Evolutionary conservation across 495 filamentous ascomycete species (phyloP).

Genomic region (Hypoxylon rickii): DNA sequence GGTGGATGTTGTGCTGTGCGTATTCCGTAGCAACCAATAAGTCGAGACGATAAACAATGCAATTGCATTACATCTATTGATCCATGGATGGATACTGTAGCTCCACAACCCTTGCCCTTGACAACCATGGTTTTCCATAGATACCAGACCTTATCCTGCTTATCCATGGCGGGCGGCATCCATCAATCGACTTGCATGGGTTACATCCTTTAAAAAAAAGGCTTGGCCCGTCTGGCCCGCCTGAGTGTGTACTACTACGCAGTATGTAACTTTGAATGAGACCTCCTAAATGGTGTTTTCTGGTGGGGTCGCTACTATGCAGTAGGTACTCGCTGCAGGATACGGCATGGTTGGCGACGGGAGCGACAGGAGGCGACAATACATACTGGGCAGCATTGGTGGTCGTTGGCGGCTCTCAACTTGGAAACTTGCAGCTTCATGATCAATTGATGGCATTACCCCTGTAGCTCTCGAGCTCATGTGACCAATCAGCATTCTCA

Average conservation of each 20-base stretch:
- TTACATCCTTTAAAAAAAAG: too few relatives aligned
- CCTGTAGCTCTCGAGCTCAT: conserved; percentile 22
- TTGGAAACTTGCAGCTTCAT: conserved; percentile 23
- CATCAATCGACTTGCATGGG: too few relatives aligned
- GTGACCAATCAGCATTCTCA: conserved; percentile 13
- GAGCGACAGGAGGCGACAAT: too few relatives aligned
- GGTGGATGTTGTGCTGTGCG: background rate
- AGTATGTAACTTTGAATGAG: too few relatives aligned
- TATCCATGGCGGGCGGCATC: too few relatives aligned
- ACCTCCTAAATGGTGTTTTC: too few relatives aligned
- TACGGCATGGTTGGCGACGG: too few relatives aligned
- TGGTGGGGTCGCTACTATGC: conserved; percentile 19
- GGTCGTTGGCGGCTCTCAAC: conserved; percentile 29
- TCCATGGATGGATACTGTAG: background rate
- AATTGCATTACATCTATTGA: conserved; percentile 6
- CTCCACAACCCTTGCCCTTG: conserved; percentile 1
- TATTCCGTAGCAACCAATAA: conserved; percentile 32
- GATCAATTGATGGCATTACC: conserved; percentile 32
- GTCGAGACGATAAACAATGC: conserved; percentile 32
- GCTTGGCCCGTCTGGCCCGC: conserved; percentile 20
- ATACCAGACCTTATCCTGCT: too few relatives aligned
- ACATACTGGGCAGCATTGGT: too few relatives aligned
- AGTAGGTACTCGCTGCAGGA: too few relatives aligned
- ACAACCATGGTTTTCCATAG: too few relatives aligned
- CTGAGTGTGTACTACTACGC: too few relatives aligned